These are phyloP conservation scores for Adiantum capillusveneris DNA, from an alignment of 75 land plant species.

Conservation along the genomic window DNA sequence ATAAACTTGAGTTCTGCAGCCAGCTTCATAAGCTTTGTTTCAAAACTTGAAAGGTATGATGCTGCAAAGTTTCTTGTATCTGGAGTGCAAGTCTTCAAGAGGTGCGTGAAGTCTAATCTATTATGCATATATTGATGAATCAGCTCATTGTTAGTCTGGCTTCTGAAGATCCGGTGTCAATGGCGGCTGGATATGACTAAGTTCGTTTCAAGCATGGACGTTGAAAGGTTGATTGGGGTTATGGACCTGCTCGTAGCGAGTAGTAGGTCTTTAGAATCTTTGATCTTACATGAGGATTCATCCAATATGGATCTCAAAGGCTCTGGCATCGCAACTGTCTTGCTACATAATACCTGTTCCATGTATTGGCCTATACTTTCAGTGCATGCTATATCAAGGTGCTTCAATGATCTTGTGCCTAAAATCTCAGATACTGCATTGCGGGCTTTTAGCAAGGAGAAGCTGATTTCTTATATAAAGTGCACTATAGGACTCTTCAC, in stretches of 20 bases:
- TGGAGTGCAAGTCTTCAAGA: too few relatives aligned
- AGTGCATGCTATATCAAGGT: neutral
- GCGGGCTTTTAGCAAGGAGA: neutral
- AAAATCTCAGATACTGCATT: neutral
- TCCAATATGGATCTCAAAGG: neutral
- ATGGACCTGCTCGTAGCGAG: neutral
- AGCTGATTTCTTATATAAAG: neutral
- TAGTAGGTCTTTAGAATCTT: conserved; percentile 1
- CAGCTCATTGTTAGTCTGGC: too few relatives aligned
- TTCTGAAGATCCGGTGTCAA: too few relatives aligned
- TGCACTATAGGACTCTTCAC: neutral
- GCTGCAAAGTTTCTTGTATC: too few relatives aligned
- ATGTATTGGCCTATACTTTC: conserved; percentile 1
- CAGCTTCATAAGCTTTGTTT: neutral
- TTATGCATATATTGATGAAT: too few relatives aligned
- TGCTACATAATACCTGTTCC: neutral
- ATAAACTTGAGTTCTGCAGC: neutral
- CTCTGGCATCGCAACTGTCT: too few relatives aligned
- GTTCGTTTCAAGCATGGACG: too few relatives aligned
- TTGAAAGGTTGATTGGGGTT: neutral
- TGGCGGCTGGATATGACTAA: too few relatives aligned
- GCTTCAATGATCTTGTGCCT: too few relatives aligned
- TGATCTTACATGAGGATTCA: neutral
- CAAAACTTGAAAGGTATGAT: neutral
- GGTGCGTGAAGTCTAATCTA: too few relatives aligned